Base-by-base conservation (phyloP, 2,329 filamentous ascomycete genomes). In the Xylogone sp. region DNA sequence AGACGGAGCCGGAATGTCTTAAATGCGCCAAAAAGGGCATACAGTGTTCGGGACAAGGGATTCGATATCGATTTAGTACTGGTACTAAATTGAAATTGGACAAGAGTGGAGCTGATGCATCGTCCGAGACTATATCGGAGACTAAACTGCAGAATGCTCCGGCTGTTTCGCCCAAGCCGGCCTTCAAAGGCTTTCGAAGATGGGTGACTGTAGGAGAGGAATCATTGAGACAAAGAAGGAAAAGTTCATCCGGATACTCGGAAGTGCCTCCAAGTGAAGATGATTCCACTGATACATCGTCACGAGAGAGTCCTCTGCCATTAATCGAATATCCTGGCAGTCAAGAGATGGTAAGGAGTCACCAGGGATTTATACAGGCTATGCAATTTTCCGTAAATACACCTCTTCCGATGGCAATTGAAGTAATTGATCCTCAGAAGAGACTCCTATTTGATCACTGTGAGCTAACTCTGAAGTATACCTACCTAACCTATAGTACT, bases 391-490 rank as follows among this genome's bases (percentile, higher is more conserved):
- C 8, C n/a, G 8, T 9, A 39, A 39, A 10, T 2, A 39, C 29
- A 46, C 27, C 21, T 5, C 39, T 66, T 1, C 58, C 53, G 31
- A 54, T 58, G 4, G 62, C 62, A 19, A 53, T 69, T 7, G 56
- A 68, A 2, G 56, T 61, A 6, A 31, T 67, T 0, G 57, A 58
- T 4, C 53, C 67, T 0, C 62, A 65, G 10, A 58, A 63, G 2
- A 64, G 69, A n/a, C 66, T 64, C 55, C 56, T 71, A 20, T 69
- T 71, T 48, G 60, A 59, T 8, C 64, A 71, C 31, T 71, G 69
- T 69, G 59, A 39, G 62, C 50, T 10, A 31, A 7, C 20, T 13
- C 31, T 10, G 20, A 13, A 3, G 29, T 9, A n/a, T 51, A n/a
- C 8, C 1, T 6, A 24, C 13, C 12, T 42, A 3, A n/a, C 8